Evolutionary conservation across 129 eudicot genomes (phyloP), one percentile per base, ranked within the genome.

Genomic region (Apium graveolens): DNA sequence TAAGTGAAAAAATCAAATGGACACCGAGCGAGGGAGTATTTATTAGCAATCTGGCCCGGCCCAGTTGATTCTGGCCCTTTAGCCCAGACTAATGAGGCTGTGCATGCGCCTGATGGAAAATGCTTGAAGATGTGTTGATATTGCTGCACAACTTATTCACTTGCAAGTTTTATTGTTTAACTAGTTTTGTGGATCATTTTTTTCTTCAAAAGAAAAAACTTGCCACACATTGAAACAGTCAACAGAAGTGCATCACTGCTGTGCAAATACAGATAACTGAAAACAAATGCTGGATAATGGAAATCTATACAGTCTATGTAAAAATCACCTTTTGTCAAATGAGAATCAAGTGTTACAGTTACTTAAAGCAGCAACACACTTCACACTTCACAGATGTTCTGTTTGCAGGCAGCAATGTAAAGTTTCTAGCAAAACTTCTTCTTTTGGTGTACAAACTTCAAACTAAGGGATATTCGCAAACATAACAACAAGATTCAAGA

Each of bases 301-400:
- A 70, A 70, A 70, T 35, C 74, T 70, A 70, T 70, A 69, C 74
- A 70, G 46, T 70, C 74, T 18, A 26, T 70, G 10, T n/a, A 70
- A 35, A 70, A 35, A 5, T 70, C 20, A 70, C 44, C 74, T 16
- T 5, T 31, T 38, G 17, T 66, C 39, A 66, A 66, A 66, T 41
- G 68, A 31, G 16, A 66, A 66, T 9, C 37, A 66, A 12, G 70
- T 65, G 38, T 65, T 65, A 29, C 32, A 7, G 38, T 14, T 66
- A 4, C 20, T 26, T 26, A 20, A 63, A 27, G 7, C 21, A 63
- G 37, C 65, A 55, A 55, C 5, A 9, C 31, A 57, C 31, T 60
- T 60, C 68, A 66, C 38, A 57, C 65, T 60, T 60, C 68, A 31
- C 38, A 32, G 38, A 55, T 60, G 68, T 60, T 60, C 68, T 0